Conservation (phyloP, 352 stramenopile genomes). For the Pythium monospermum region DNA sequence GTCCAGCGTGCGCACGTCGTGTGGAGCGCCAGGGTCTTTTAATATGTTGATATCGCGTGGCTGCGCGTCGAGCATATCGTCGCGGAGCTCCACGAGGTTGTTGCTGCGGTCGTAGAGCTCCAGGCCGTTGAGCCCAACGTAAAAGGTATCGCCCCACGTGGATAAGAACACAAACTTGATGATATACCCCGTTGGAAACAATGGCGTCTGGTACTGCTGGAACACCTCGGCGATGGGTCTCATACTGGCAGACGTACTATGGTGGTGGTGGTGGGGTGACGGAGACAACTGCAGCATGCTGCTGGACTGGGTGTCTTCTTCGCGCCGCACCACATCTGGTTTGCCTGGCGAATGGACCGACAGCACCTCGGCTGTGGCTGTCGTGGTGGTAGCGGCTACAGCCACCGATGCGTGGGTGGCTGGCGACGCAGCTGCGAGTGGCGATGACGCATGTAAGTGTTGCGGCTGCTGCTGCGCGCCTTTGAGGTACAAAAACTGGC, state of each 20-base stretch:
- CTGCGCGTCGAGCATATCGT: conserved; percentile 59
- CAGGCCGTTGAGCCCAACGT: conserved; percentile 74
- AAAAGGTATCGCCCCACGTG: conserved; percentile 75
- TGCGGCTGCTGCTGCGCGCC: neutral
- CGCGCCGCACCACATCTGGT: conserved; percentile 8
- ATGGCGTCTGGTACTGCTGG: conserved; percentile 86
- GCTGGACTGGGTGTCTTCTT: conserved; percentile 5
- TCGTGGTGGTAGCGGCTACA: neutral
- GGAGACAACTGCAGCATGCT: neutral
- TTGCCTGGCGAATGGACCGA: conserved; percentile 16
- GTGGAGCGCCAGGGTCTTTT: conserved; percentile 47
- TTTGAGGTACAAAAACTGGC: conserved; percentile 65
- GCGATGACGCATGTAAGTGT: no score
- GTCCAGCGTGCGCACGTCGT: conserved; percentile 65
- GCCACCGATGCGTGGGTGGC: neutral
- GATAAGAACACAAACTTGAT: conserved; percentile 81
- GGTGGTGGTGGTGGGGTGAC: neutral
- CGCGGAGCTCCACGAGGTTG: conserved; percentile 31
- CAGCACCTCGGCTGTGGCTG: conserved; percentile 7
- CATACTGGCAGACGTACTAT: conserved; percentile 16
- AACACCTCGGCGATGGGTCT: conserved; percentile 52
- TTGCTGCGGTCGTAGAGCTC: conserved; percentile 69
- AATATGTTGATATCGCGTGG: conserved; percentile 81
- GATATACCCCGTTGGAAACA: conserved; percentile 82
- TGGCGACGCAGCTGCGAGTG: no score